phyloP scores from a whole-genome alignment of 805 yeast genomes.

The Candida anglica region DNA sequence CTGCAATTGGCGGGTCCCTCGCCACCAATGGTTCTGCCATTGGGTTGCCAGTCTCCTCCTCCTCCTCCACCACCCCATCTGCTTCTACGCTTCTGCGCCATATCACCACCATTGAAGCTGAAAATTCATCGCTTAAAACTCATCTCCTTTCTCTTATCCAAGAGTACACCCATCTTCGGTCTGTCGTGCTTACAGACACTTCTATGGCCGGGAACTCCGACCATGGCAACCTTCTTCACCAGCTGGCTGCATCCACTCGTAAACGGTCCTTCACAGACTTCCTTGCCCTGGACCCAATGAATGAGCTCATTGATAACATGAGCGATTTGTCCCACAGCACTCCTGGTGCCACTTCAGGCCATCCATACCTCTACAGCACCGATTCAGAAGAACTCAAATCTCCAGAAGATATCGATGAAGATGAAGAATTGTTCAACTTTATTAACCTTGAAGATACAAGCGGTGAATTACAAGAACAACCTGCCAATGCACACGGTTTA shows the following conservation, averaged over 20 bases:
- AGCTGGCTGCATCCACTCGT: conserved; percentile 2
- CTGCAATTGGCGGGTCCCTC: neutral
- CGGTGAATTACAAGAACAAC: no score
- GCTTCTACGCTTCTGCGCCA: neutral
- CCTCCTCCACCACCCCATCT: no score
- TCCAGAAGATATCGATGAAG: conserved; percentile 5
- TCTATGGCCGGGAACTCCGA: neutral
- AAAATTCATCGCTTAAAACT: conserved; percentile 32
- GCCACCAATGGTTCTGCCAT: neutral
- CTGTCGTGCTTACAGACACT: conserved; percentile 19
- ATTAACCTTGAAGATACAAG: conserved; percentile 20
- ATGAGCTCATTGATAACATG: conserved; percentile 24
- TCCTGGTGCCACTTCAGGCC: conserved; percentile 3
- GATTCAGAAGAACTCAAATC: conserved; percentile 2
- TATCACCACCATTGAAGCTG: conserved; percentile 19
- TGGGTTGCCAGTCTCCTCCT: no score
- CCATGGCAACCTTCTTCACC: neutral
- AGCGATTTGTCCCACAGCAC: conserved; percentile 19
- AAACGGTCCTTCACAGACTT: conserved; percentile 18
- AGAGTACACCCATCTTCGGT: conserved; percentile 35
- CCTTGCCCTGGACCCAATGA: conserved; percentile 17
- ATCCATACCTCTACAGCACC: conserved; percentile 1
- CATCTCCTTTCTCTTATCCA: conserved; percentile 33
- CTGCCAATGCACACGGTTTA: no score
- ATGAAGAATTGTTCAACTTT: conserved; percentile 17